These are phyloP conservation scores for Atalantia buxifolia DNA, from an alignment of 345 rosid species.

Conservation along the genomic window DNA sequence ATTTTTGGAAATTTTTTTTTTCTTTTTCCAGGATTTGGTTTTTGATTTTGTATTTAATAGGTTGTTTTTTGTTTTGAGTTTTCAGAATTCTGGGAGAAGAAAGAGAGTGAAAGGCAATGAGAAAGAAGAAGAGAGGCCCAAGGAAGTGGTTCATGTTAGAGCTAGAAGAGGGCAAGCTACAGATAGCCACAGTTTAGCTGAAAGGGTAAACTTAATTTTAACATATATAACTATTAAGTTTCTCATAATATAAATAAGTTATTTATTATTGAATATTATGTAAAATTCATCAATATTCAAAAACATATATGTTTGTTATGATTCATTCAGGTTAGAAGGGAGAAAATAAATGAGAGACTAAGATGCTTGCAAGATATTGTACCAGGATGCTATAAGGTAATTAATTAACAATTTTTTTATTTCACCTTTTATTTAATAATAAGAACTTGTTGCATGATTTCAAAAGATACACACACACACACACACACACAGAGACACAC, in stretches of 20 bases:
- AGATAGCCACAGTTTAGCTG: constrained; percentile 91
- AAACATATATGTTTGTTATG: not conserved
- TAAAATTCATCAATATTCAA: not conserved
- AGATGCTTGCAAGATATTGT: constrained; percentile 73
- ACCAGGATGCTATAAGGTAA: constrained; percentile 85
- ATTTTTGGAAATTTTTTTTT: not conserved
- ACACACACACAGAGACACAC: too few species aligned
- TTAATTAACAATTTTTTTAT: not conserved
- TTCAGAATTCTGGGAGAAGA: constrained; percentile 42
- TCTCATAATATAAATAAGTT: not conserved
- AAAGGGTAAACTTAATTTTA: constrained; percentile 56
- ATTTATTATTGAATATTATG: not conserved
- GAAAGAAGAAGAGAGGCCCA: constrained; percentile 40
- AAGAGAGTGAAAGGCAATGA: constrained; percentile 46
- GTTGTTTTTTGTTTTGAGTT: not conserved
- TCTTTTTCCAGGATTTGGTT: not conserved
- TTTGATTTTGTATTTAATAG: not conserved
- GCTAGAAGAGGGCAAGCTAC: constrained; percentile 97
- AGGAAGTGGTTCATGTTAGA: constrained; percentile 86
- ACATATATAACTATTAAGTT: not conserved
- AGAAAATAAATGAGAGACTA: constrained; percentile 73
- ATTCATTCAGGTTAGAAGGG: constrained; percentile 67
- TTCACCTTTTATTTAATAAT: not conserved
- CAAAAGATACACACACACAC: too few species aligned
- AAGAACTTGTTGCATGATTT: too few species aligned